Evolutionary conservation across 1,139 yeast genomes (phyloP).

Genomic region (Lodderomyces metapsilosis): DNA sequence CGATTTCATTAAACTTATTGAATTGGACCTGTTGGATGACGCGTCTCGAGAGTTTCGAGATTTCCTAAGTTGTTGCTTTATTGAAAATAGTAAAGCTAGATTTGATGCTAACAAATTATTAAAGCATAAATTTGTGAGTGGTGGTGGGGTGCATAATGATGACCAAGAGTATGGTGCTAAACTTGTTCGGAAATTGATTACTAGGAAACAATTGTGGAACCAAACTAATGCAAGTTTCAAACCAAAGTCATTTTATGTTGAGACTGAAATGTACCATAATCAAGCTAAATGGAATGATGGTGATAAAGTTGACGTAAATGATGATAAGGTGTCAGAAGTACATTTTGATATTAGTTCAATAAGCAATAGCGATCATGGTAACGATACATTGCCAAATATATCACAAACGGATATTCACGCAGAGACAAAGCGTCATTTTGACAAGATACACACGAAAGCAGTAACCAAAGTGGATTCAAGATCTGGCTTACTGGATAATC

Average conservation of each 20-base stretch:
- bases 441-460: slow-evolving; percentile 33
- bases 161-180: slow-evolving; percentile 20
- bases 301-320: slow-evolving; percentile 11
- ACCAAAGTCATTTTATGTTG: slow-evolving; percentile 37
- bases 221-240: slow-evolving; percentile 32
- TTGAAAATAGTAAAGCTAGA: slow-evolving; percentile 58
- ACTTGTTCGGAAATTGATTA: slow-evolving; percentile 32
- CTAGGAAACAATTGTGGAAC: slow-evolving; percentile 42
- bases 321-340: slow-evolving; percentile 16
- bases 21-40: slow-evolving; percentile 22
- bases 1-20: slow-evolving; percentile 36
- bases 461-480: slow-evolving; percentile 36
- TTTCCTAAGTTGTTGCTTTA: slow-evolving; percentile 64
- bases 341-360: slow-evolving; percentile 42
- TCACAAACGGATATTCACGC: slow-evolving; percentile 21
- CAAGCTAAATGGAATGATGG: slow-evolving; percentile 38
- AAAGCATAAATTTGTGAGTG: slow-evolving; percentile 54
- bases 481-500: slow-evolving; percentile 32
- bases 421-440: slow-evolving; percentile 38
- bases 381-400: not conserved
- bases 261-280: slow-evolving; percentile 37
- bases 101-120: slow-evolving; percentile 59
- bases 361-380: not conserved
- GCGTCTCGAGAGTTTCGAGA: slow-evolving; percentile 41
- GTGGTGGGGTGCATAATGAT: slow-evolving; percentile 12